These are phyloP conservation scores for Pythium periplocum DNA, from an alignment of 352 stramenopile species.

Conservation along the genomic window DNA sequence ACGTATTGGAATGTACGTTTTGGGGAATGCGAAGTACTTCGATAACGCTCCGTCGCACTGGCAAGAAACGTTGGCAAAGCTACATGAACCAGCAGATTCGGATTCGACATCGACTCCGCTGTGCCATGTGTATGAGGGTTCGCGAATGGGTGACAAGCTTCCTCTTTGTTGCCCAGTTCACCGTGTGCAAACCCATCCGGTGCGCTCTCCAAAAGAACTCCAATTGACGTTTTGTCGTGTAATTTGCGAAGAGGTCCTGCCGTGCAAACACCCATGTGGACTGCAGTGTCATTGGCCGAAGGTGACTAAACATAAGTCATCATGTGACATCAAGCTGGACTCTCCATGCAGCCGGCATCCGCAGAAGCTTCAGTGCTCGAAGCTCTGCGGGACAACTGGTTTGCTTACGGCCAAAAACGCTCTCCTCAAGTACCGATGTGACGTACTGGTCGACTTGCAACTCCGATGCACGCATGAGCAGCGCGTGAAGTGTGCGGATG, in stretches of 20 bases:
- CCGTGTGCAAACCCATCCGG: constrained; percentile 23
- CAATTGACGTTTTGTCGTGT: constrained; percentile 72
- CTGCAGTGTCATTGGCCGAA: constrained; percentile 68
- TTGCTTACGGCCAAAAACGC: constrained; percentile 28
- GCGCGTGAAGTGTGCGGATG: constrained; percentile 39
- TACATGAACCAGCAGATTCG: constrained; percentile 34
- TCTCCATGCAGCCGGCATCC: constrained; percentile 66
- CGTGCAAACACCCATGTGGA: constrained; percentile 64
- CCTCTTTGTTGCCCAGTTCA: constrained; percentile 81
- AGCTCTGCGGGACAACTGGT: constrained; percentile 28
- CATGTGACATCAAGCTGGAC: constrained; percentile 45
- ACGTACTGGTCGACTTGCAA: constrained; percentile 40
- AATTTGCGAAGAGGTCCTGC: constrained; percentile 46
- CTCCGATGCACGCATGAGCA: constrained; percentile 62
- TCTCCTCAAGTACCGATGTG: constrained; percentile 50
- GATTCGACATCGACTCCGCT: constrained; percentile 27
- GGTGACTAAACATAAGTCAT: constrained; percentile 48
- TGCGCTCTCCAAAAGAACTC: constrained; percentile 22
- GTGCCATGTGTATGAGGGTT: constrained; percentile 32
- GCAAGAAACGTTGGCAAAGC: constrained; percentile 61
- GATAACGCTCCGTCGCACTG: constrained; percentile 57
- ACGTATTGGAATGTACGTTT: constrained; percentile 79
- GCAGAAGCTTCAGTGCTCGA: constrained; percentile 36
- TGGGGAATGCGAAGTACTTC: constrained; percentile 84
- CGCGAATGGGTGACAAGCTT: constrained; percentile 45